Evolutionary conservation across 257 asterid species (phyloP).

Genomic region (Mentha longifolia): DNA sequence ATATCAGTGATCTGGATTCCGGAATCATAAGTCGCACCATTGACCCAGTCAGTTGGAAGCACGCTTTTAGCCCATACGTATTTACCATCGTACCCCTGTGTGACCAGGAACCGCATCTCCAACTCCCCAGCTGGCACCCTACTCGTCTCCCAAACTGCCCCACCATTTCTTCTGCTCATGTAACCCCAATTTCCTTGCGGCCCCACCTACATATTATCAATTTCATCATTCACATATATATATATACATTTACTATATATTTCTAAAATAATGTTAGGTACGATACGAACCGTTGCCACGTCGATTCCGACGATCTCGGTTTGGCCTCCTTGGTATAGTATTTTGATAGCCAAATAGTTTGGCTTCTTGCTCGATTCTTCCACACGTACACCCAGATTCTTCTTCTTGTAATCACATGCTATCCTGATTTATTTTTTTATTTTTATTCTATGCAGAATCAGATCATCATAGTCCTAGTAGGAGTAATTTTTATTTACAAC

Average conservation of each 20-base stretch:
- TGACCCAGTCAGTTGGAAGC: slow-evolving; percentile 67
- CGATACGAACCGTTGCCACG: slow-evolving; percentile 80
- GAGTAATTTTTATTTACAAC: too few relatives aligned
- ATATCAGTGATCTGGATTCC: slow-evolving; percentile 73
- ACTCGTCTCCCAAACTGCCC: slow-evolving; percentile 88
- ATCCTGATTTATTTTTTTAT: slow-evolving; percentile 47
- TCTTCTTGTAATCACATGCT: slow-evolving; percentile 61
- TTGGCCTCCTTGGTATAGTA: slow-evolving; percentile 85
- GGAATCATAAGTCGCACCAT: slow-evolving; percentile 55
- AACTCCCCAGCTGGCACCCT: slow-evolving; percentile 68
- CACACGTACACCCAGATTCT: slow-evolving; percentile 63
- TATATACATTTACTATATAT: too few relatives aligned
- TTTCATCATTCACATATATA: too few relatives aligned
- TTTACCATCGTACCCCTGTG: slow-evolving; percentile 79
- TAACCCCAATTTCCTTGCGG: slow-evolving; percentile 52
- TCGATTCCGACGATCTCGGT: slow-evolving; percentile 66
- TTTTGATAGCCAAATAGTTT: slow-evolving; percentile 54
- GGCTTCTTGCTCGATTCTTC: slow-evolving; percentile 85
- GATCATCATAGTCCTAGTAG: too few relatives aligned
- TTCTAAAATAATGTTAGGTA: too few relatives aligned
- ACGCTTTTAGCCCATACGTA: slow-evolving; percentile 71
- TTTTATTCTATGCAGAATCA: too few relatives aligned
- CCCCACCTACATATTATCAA: slow-evolving; percentile 66
- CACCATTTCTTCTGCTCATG: slow-evolving; percentile 59
- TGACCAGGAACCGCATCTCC: slow-evolving; percentile 74